A percentile compares a stretch with the other conserved stretches of the same genome.
These are phyloP conservation scores for Mycena epipterygia DNA, from an alignment of 768 basidiomycete species.

Conservation along the genomic window DNA sequence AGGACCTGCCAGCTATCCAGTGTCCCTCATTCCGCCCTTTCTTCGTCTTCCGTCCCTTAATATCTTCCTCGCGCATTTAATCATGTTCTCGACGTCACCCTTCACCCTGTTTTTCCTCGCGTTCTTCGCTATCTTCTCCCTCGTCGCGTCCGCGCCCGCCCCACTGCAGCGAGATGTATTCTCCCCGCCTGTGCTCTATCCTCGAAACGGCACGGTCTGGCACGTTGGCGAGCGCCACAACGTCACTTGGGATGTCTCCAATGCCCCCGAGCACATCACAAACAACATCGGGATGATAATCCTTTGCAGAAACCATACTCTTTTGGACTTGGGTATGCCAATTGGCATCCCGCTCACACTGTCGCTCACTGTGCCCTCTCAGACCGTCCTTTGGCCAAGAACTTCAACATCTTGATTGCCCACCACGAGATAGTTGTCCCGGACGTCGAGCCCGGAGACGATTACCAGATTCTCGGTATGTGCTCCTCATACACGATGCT, in stretches of 20 bases:
- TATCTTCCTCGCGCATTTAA: slow-evolving; percentile 22
- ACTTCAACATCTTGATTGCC: slow-evolving; percentile 54
- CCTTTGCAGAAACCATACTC: slow-evolving; percentile 46
- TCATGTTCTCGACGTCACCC: slow-evolving; percentile 37
- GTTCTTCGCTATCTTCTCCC: slow-evolving; percentile 38
- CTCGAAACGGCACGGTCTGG: slow-evolving; percentile 59
- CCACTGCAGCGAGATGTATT: slow-evolving; percentile 57
- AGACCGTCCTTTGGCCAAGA: slow-evolving; percentile 54
- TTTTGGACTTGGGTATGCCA: slow-evolving; percentile 50
- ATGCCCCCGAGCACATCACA: slow-evolving; percentile 57
- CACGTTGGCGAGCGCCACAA: slow-evolving; percentile 56
- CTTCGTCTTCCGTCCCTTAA: slow-evolving; percentile 25
- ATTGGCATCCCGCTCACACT: neutral
- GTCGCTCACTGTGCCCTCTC: neutral
- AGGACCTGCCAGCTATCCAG: neutral
- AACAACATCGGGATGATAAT: slow-evolving; percentile 57
- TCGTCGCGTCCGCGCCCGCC: slow-evolving; percentile 40
- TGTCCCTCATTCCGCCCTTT: slow-evolving; percentile 23
- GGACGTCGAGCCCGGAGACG: slow-evolving; percentile 46
- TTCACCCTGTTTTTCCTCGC: slow-evolving; percentile 35
- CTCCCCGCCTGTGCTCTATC: slow-evolving; percentile 61
- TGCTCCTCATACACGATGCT: slow-evolving; percentile 31
- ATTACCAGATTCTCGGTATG: slow-evolving; percentile 63
- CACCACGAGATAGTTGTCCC: slow-evolving; percentile 57
- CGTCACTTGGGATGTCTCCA: slow-evolving; percentile 63